Base-by-base conservation (phyloP, 306 rosid species). In the cucumber (Cucumis sativus) region DNA sequence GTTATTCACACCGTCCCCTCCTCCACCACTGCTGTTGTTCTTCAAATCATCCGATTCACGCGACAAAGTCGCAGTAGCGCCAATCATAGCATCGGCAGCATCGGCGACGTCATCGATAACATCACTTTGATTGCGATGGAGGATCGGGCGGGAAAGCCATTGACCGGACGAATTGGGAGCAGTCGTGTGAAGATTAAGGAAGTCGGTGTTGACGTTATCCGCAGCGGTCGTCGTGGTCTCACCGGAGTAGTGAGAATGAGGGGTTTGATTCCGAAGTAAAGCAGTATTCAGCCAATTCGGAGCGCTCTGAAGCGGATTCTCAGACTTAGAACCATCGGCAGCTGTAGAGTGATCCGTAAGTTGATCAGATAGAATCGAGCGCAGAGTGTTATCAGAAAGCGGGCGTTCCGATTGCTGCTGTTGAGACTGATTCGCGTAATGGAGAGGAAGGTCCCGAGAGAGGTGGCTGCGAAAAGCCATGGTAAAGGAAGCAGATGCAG, bases 281-380 rank as follows among this genome's bases (percentile, higher is more conserved):
- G 99, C 99, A 95, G 47, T 87, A 89, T 92, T 92, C 80, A 96
- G 97, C 99, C 99, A 96, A 82, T 86, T 96, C 30, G 99, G 99
- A 12, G 98, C 85, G 33, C 89, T 59, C 40, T 88, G 97, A 35
- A 86, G 84, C 3, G 90, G 83, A 49, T 84, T 85, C 49, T 87
- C 88, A 69, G 89, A 51, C 81, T 88, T 84, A 72, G 91, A 61
- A 63, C 54, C 68, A 55, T 88, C 86, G 82, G 80, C 87, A 1
- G 86, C 66, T 20, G 86, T 61, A 39, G 87, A 77, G 40, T 84
- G 81, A 10, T 60, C 72, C 13, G 79, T 18, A 14, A 84, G 71
- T 20, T 84, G 89, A 82, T 84, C 84, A 8, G 87, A 77, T 30
- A 84, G 76, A 64, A 86, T 78, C 45, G 83, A 57, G 47, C 86